Conservation (phyloP, 805 yeast species). For the Candida golubevii region DNA sequence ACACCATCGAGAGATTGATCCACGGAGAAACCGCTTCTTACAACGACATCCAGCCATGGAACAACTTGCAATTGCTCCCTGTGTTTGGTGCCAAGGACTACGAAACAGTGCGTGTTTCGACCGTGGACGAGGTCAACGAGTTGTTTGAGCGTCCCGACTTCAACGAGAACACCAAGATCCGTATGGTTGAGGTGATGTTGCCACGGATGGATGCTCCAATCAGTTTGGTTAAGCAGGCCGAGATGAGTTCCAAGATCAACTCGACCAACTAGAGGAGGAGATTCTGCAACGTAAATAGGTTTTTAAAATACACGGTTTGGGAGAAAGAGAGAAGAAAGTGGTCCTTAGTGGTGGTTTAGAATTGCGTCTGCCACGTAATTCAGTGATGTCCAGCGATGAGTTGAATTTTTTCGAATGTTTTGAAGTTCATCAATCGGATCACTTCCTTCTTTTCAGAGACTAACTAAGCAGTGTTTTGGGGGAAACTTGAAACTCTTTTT, state of each 20-base stretch:
- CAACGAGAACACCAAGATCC: constrained; percentile 27
- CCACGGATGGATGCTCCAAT: constrained; percentile 36
- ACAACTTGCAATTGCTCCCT: constrained; percentile 29
- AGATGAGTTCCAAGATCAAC: constrained; percentile 28
- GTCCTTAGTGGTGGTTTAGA: background rate
- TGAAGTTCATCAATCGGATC: too few species aligned
- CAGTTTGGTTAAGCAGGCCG: constrained; percentile 35
- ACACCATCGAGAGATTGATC: constrained; percentile 38
- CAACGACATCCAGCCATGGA: constrained; percentile 39
- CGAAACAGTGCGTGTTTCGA: constrained; percentile 25
- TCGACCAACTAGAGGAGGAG: constrained; percentile 3
- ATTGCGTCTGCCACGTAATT: too few species aligned
- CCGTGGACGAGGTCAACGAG: constrained; percentile 23
- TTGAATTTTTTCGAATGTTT: too few species aligned
- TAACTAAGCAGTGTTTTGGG: too few species aligned
- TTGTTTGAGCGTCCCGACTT: constrained; percentile 26
- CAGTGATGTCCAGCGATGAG: too few species aligned
- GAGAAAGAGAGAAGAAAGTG: background rate
- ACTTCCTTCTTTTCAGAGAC: too few species aligned
- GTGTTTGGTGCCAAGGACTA: constrained; percentile 29
- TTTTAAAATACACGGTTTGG: background rate
- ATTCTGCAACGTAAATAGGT: too few species aligned
- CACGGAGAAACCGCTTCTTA: constrained; percentile 36
- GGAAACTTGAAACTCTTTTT: too few species aligned
- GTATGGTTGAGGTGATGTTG: constrained; percentile 35